phyloP scores from a whole-genome alignment of 257 asterid species.

The Primulina huaijiensis region DNA sequence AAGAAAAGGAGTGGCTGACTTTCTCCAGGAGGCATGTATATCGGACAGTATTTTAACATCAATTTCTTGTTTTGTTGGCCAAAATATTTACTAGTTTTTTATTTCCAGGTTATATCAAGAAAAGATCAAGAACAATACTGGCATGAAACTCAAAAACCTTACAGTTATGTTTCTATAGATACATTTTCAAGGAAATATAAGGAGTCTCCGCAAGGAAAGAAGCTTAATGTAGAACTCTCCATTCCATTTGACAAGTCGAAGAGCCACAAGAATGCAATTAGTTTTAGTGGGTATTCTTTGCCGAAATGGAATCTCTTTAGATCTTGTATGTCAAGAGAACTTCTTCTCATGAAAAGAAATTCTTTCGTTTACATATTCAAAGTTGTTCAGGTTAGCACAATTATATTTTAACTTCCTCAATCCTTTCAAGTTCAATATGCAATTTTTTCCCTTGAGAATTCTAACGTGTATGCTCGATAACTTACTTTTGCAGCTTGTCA shows the following conservation, averaged over 20 bases:
- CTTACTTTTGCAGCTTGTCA: conserved; percentile 37
- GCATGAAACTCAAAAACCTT: conserved; percentile 31
- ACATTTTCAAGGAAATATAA: conserved; percentile 36
- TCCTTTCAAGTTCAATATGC: not conserved
- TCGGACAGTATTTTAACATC: not conserved
- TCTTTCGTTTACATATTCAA: conserved; percentile 48
- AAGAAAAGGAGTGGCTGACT: conserved; percentile 53
- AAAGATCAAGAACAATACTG: conserved; percentile 60
- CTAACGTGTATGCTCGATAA: not conserved
- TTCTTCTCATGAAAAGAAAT: conserved; percentile 50
- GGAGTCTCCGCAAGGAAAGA: conserved; percentile 35
- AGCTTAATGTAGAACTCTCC: conserved; percentile 35
- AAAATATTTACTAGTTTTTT: not conserved
- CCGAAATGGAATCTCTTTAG: conserved; percentile 44
- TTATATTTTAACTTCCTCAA: not conserved
- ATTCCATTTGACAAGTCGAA: conserved; percentile 39
- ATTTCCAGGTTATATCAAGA: conserved; percentile 42
- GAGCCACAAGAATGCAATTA: conserved; percentile 38
- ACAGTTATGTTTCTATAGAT: conserved; percentile 39
- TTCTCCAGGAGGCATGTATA: conserved; percentile 50
- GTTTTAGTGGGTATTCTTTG: conserved; percentile 39
- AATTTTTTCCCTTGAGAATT: conserved; percentile 8
- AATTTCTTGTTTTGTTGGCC: not conserved
- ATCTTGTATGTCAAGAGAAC: conserved; percentile 53
- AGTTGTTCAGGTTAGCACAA: conserved; percentile 39